These are phyloP conservation scores for Biscutella laevigata DNA, from an alignment of 441 rosid genomes.

Conservation along the genomic window DNA sequence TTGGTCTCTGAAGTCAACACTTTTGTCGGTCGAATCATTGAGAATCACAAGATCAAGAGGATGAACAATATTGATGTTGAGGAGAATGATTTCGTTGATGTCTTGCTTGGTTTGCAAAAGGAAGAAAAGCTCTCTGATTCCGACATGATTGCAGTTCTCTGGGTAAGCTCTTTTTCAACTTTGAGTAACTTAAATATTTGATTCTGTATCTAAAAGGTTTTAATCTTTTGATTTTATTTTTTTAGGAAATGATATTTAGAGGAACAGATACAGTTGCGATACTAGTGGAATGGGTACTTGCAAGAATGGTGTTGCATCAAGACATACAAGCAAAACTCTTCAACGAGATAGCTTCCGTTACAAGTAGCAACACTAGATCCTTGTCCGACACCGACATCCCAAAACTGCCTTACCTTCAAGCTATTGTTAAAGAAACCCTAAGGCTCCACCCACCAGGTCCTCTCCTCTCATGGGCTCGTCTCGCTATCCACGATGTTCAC, in stretches of 20 bases:
- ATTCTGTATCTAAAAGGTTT: background rate
- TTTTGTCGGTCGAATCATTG: slow-evolving; percentile 47
- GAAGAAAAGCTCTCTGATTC: slow-evolving; percentile 44
- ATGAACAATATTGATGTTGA: background rate
- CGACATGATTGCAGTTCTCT: slow-evolving; percentile 73
- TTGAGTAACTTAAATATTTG: background rate
- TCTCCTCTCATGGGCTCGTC: slow-evolving; percentile 64
- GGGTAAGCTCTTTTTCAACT: slow-evolving; percentile 35
- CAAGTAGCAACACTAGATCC: slow-evolving; percentile 22
- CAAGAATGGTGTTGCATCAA: slow-evolving; percentile 63
- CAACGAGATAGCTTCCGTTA: slow-evolving; percentile 35
- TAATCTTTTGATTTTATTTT: background rate
- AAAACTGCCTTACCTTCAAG: slow-evolving; percentile 43
- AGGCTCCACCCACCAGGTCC: slow-evolving; percentile 87
- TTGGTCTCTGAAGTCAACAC: slow-evolving; percentile 43
- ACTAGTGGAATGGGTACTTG: slow-evolving; percentile 69
- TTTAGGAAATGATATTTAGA: slow-evolving; percentile 76
- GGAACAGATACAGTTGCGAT: slow-evolving; percentile 84
- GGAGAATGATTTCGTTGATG: slow-evolving; percentile 51
- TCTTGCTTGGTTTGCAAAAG: slow-evolving; percentile 55
- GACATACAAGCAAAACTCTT: slow-evolving; percentile 49
- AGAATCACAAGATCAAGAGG: slow-evolving; percentile 41
- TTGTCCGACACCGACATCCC: slow-evolving; percentile 40
- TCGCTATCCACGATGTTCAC: slow-evolving; percentile 44
- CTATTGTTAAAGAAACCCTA: slow-evolving; percentile 63